Evolutionary conservation across 495 filamentous ascomycete genomes (phyloP).

Genomic region (Chaetomidium leptoderma): DNA sequence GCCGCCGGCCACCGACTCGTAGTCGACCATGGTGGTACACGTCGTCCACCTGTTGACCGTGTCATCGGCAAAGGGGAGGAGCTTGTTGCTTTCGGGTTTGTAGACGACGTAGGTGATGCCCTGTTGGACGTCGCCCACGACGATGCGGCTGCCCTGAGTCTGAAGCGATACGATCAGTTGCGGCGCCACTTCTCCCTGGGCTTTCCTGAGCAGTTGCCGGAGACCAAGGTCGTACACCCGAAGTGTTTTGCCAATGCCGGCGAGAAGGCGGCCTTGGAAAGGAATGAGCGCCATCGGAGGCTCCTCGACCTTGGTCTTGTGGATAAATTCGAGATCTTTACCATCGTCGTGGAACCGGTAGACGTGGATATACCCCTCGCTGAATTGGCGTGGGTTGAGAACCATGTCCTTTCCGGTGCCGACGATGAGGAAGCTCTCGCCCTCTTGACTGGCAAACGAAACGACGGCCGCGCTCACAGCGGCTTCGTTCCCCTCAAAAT

Average conservation of each 20-base stretch:
- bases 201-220: constrained; percentile 84
- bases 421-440: constrained; percentile 85
- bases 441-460: constrained; percentile 79
- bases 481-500: constrained; percentile 85
- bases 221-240: constrained; percentile 88
- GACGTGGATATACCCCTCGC: constrained; percentile 81
- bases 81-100: constrained; percentile 82
- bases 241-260: constrained; percentile 76
- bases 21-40: constrained; percentile 87
- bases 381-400: constrained; percentile 63
- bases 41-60: constrained; percentile 84
- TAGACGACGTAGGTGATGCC: constrained; percentile 88
- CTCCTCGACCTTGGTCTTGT: constrained; percentile 87
- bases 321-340: constrained; percentile 82
- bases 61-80: constrained; percentile 92
- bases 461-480: constrained; percentile 82
- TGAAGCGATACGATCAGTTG: constrained; percentile 81
- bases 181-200: constrained; percentile 72
- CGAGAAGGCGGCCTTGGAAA: constrained; percentile 87
- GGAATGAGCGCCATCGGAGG: constrained; percentile 82
- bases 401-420: constrained; percentile 89
- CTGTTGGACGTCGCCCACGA: constrained; percentile 88
- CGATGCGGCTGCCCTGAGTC: constrained; percentile 86
- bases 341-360: constrained; percentile 89
- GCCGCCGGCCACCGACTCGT: constrained; percentile 90